Evolutionary conservation across 2,329 filamentous ascomycete genomes (phyloP).

Genomic region (Xylariomycetidae sp.): DNA sequence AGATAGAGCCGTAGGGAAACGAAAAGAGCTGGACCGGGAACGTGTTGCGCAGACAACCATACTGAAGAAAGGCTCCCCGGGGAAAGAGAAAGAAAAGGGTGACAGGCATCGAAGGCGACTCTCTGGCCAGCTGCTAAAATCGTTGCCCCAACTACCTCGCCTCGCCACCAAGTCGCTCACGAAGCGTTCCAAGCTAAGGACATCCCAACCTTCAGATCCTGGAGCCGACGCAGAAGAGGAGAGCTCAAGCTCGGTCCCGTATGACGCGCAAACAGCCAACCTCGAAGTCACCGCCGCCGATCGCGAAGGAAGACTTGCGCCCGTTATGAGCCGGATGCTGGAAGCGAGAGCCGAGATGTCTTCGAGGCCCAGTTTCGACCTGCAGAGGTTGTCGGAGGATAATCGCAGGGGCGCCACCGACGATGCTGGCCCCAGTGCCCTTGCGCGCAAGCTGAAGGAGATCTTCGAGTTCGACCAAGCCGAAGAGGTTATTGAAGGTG

Average conservation of each 20-base stretch:
- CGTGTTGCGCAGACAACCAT: conserved; percentile 26
- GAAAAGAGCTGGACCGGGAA: conserved; percentile 19
- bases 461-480: conserved; percentile 79
- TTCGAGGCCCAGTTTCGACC: conserved; percentile 52
- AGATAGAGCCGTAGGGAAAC: conserved; percentile 13
- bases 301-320: conserved; percentile 50
- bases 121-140: conserved; percentile 62
- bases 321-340: conserved; percentile 74
- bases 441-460: conserved; percentile 70
- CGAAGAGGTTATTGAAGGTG: conserved; percentile 79
- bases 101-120: conserved; percentile 53
- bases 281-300: conserved; percentile 24
- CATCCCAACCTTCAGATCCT: conserved; percentile 31
- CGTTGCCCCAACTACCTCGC: conserved; percentile 56
- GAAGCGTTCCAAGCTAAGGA: conserved; percentile 37
- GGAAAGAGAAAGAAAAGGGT: conserved; percentile 33
- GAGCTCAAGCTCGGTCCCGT: conserved; percentile 4
- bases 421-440: conserved; percentile 45
- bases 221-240: conserved; percentile 18
- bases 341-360: conserved; percentile 65
- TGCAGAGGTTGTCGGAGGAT: conserved; percentile 42
- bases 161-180: conserved; percentile 35
- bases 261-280: conserved; percentile 15
- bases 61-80: conserved; percentile 27
- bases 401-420: conserved; percentile 28